Conservation (phyloP, 345 rosid species). For the Anacardium occidentale region DNA sequence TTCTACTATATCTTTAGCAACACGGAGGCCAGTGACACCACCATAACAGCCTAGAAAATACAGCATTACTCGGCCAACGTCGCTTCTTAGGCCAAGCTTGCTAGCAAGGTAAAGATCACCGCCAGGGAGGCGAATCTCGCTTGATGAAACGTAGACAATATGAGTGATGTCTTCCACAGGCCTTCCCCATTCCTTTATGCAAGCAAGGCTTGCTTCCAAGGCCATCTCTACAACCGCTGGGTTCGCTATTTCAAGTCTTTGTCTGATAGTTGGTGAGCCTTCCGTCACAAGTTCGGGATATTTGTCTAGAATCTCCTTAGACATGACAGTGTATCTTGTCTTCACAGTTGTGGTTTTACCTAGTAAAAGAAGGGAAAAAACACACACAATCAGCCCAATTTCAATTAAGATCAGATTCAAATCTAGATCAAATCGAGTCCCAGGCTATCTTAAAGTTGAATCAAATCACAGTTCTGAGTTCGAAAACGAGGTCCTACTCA, state of each 20-base stretch:
- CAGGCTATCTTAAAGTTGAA: too few species aligned
- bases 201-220: constrained; percentile 61
- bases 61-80: constrained; percentile 78
- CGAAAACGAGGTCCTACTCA: too few species aligned
- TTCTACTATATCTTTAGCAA: constrained; percentile 93
- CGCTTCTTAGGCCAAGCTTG: constrained; percentile 63
- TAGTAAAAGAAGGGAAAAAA: constrained; percentile 30
- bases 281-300: constrained; percentile 85
- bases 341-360: constrained; percentile 95
- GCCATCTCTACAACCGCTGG: constrained; percentile 92
- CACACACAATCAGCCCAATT: not conserved
- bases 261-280: constrained; percentile 76
- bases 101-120: constrained; percentile 81
- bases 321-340: constrained; percentile 89
- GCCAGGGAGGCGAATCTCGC: constrained; percentile 91
- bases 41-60: constrained; percentile 92
- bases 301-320: constrained; percentile 68
- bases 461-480: too few species aligned
- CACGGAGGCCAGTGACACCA: constrained; percentile 87
- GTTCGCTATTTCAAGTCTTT: constrained; percentile 85
- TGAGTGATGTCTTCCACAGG: constrained; percentile 76
- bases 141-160: constrained; percentile 85
- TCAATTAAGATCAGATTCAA: not conserved
- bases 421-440: too few species aligned
- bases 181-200: constrained; percentile 92